A percentile compares a stretch with the other conserved stretches of the same genome.
Conservation (phyloP, 371 early-diverging fungal genomes). For the Mortierella sp. region DNA sequence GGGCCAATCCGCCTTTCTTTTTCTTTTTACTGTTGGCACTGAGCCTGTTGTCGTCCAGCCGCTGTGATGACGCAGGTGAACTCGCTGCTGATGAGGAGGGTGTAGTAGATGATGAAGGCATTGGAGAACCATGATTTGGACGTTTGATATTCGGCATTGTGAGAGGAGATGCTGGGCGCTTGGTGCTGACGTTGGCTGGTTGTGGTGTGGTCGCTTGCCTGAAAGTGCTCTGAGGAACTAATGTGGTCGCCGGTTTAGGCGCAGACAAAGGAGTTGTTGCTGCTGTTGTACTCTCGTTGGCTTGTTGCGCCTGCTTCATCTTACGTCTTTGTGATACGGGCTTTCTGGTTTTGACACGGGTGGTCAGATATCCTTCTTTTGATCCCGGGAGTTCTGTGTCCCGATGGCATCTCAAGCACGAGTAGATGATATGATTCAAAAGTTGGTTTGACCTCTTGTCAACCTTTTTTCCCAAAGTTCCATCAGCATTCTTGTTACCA, state of each 20-base stretch:
- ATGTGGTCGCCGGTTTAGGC: not conserved
- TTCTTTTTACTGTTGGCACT: slow-evolving; percentile 33
- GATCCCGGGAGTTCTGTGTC: slow-evolving; percentile 43
- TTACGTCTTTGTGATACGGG: slow-evolving; percentile 21
- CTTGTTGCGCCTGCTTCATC: slow-evolving; percentile 2
- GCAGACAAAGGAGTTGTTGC: not conserved
- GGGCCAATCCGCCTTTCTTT: slow-evolving; percentile 36
- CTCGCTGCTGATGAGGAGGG: slow-evolving; percentile 8
- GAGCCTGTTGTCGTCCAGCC: slow-evolving; percentile 1
- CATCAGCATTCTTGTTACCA: not conserved
- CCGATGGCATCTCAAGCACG: slow-evolving; percentile 34
- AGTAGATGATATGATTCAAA: slow-evolving; percentile 35
- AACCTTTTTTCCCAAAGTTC: slow-evolving; percentile 2
- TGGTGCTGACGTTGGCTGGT: not conserved
- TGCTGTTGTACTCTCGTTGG: not conserved
- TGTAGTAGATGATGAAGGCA: slow-evolving; percentile 19
- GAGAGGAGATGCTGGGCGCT: slow-evolving; percentile 4
- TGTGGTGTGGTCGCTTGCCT: no score
- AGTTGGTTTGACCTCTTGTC: slow-evolving; percentile 22
- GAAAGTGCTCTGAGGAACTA: no score
- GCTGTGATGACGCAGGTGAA: slow-evolving; percentile 29
- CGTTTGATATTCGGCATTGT: slow-evolving; percentile 2
- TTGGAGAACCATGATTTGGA: slow-evolving; percentile 12
- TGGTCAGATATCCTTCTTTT: slow-evolving; percentile 19
- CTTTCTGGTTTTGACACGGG: slow-evolving; percentile 22